These are phyloP conservation scores for Cladophialophora psammophila DNA, from an alignment of 2,329 filamentous ascomycete genomes.

Conservation along the genomic window DNA sequence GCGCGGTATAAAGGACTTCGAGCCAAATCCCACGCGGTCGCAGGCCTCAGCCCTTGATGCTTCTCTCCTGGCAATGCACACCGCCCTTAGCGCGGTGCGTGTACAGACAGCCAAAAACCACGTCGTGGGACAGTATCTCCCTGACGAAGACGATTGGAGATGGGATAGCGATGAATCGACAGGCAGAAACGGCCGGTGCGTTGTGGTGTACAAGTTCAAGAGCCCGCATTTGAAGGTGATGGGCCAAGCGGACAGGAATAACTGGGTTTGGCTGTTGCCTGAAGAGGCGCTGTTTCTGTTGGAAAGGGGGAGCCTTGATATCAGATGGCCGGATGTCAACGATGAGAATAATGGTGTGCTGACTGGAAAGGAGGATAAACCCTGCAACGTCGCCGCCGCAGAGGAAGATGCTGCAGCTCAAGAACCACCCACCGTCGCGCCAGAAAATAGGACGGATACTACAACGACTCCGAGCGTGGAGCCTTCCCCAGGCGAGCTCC, in stretches of 20 bases:
- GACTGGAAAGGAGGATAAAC: background rate
- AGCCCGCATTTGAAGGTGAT: constrained; percentile 78
- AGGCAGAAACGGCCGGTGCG: constrained; percentile 42
- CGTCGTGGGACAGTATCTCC: constrained; percentile 72
- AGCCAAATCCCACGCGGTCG: constrained; percentile 84
- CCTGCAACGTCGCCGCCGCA: background rate
- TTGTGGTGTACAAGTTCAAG: constrained; percentile 75
- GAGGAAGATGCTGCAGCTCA: background rate
- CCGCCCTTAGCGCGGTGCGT: constrained; percentile 79
- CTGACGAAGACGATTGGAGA: constrained; percentile 28
- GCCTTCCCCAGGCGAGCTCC: constrained; percentile 64
- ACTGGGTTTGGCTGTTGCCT: constrained; percentile 81
- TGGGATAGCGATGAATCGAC: constrained; percentile 37
- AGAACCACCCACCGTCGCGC: background rate
- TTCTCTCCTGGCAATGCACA: constrained; percentile 86
- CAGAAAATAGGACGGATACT: background rate
- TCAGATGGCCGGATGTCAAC: constrained; percentile 74
- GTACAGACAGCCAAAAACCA: constrained; percentile 73
- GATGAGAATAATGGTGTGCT: constrained; percentile 38
- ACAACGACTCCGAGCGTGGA: constrained; percentile 1
- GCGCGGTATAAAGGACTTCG: constrained; percentile 96
- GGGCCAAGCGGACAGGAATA: constrained; percentile 71
- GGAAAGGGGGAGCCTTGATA: constrained; percentile 84
- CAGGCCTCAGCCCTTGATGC: constrained; percentile 80
- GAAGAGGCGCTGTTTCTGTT: constrained; percentile 91